Conservation (phyloP, 257 asterid species). For the Sherardia arvensis region DNA sequence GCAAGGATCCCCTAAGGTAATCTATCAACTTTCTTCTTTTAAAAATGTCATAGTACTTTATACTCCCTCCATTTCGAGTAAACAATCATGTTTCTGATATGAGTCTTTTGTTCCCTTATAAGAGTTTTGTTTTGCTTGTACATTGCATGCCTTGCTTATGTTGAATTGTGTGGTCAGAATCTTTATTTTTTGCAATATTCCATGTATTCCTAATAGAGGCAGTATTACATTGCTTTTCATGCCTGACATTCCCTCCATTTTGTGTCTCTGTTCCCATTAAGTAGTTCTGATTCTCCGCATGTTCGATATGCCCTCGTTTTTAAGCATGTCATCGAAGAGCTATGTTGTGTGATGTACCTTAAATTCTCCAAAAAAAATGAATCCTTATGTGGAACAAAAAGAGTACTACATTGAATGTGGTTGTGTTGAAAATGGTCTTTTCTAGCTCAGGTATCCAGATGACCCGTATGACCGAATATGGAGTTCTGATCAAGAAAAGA, state of each 20-base stretch:
- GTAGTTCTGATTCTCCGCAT: no score
- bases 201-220: no score
- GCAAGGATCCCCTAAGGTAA: constrained; percentile 53
- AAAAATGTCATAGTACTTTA: neutral
- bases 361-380: no score
- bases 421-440: neutral
- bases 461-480: constrained; percentile 95
- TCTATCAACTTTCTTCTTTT: neutral
- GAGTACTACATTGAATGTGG: neutral
- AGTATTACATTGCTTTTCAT: no score
- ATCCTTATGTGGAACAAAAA: neutral
- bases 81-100: neutral
- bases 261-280: no score
- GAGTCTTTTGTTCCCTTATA: neutral
- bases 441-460: constrained; percentile 64
- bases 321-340: no score
- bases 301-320: no score
- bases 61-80: no score
- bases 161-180: no score
- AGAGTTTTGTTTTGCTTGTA: neutral
- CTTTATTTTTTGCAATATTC: no score
- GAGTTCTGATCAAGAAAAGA: constrained; percentile 72
- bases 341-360: neutral
- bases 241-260: no score
- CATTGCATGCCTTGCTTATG: no score